phyloP scores from a whole-genome alignment of 73 alveolate species.

The Tetrahymena thermophila region DNA sequence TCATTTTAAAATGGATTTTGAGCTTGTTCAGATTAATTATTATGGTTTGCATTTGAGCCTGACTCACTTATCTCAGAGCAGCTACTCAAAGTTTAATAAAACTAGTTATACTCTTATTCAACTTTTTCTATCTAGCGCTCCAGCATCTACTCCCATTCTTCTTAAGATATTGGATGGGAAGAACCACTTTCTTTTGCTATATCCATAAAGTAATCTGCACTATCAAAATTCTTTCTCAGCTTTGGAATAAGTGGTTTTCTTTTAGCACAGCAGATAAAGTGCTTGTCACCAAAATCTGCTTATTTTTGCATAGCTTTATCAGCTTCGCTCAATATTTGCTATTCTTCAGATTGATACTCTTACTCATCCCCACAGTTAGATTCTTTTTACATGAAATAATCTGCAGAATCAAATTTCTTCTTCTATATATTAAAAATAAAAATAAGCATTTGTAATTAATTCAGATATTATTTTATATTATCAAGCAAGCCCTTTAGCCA shows the following conservation, averaged over 20 bases:
- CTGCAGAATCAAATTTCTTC: not conserved
- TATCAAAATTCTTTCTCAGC: not conserved
- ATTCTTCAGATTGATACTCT: not conserved
- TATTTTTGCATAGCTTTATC: not conserved
- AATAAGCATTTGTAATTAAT: too few relatives aligned
- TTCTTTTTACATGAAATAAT: not conserved
- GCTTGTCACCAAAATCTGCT: not conserved
- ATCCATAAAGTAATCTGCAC: not conserved
- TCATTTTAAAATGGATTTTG: not conserved
- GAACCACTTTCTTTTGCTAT: not conserved
- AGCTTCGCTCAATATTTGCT: not conserved
- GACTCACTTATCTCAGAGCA: not conserved
- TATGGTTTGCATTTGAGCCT: not conserved
- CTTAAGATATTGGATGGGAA: not conserved
- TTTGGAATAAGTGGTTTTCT: not conserved
- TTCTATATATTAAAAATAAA: not conserved
- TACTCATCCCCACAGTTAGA: not conserved
- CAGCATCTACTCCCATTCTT: not conserved
- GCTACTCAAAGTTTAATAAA: not conserved
- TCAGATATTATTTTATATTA: too few relatives aligned
- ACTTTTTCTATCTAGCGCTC: not conserved
- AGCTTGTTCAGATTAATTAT: not conserved
- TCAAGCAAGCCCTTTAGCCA: too few relatives aligned
- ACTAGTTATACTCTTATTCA: not conserved
- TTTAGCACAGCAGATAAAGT: not conserved